Conservation (phyloP, 345 rosid species). For the Angophora floribunda region DNA sequence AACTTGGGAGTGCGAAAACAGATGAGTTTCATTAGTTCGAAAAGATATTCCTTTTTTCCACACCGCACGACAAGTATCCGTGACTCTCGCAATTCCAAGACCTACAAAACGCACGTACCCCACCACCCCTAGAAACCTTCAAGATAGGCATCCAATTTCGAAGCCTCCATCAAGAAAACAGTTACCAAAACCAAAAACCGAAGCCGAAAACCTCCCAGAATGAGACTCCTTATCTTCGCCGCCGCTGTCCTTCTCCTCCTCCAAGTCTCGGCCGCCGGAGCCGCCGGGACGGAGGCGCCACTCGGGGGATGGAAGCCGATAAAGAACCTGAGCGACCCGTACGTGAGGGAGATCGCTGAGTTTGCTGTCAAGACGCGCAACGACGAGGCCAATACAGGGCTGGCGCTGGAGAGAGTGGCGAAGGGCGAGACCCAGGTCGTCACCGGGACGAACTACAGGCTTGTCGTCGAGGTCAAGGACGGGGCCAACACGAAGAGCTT, state of each 20-base stretch:
- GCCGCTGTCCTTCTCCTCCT: neutral
- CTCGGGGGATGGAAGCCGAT: slow-evolving; percentile 51
- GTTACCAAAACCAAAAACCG: neutral
- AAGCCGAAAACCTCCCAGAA: neutral
- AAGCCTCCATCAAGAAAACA: neutral
- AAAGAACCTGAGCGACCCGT: slow-evolving; percentile 18
- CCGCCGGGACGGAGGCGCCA: slow-evolving; percentile 5
- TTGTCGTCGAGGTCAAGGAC: slow-evolving; percentile 11
- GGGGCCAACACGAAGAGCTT: slow-evolving; percentile 3
- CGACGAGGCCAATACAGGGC: neutral
- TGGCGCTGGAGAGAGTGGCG: slow-evolving; percentile 20
- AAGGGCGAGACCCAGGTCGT: slow-evolving; percentile 53
- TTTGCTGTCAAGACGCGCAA: slow-evolving; percentile 38
- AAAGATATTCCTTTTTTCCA: too few relatives aligned
- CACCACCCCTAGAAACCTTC: neutral
- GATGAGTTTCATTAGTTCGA: neutral
- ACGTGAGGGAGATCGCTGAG: slow-evolving; percentile 34
- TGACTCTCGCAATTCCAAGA: too few relatives aligned
- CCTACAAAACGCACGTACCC: neutral
- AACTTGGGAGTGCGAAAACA: neutral
- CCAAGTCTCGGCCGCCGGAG: neutral
- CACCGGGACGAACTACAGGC: slow-evolving; percentile 38
- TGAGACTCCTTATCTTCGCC: neutral
- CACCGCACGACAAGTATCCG: too few relatives aligned
- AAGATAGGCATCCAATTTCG: too few relatives aligned